These are phyloP conservation scores for Lactifluus piperatus DNA, from an alignment of 768 basidiomycete species.

Conservation along the genomic window DNA sequence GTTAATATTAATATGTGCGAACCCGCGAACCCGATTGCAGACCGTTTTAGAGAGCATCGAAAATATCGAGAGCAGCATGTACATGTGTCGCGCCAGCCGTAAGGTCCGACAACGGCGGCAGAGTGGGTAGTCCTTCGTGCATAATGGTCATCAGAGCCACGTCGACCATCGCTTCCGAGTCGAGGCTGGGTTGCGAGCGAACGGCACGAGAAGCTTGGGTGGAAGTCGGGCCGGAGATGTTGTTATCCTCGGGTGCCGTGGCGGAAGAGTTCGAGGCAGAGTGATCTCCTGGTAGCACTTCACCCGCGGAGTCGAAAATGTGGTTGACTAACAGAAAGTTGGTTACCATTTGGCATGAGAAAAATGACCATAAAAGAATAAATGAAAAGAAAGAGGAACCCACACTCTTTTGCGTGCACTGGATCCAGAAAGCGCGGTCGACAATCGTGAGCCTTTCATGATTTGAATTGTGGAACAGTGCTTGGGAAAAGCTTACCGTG, in stretches of 20 bases:
- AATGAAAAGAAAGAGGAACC: conserved; percentile 23
- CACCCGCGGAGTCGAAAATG: conserved; percentile 21
- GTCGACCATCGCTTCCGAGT: conserved; percentile 14
- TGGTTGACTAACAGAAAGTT: conserved; percentile 27
- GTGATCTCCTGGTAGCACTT: not conserved
- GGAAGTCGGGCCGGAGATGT: not conserved
- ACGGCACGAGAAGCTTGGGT: not conserved
- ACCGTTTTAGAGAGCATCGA: conserved; percentile 17
- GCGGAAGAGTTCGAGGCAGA: not conserved
- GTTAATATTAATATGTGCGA: not conserved
- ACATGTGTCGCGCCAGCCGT: conserved; percentile 17
- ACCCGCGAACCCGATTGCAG: no score
- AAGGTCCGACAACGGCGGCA: conserved; percentile 7
- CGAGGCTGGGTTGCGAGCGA: conserved; percentile 11
- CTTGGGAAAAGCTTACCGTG: conserved; percentile 38
- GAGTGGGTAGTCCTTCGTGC: conserved; percentile 5
- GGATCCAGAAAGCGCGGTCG: not conserved
- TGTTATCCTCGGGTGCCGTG: not conserved
- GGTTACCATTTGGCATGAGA: not conserved
- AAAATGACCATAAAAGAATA: not conserved
- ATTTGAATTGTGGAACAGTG: not conserved
- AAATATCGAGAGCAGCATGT: conserved; percentile 23
- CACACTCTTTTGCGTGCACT: conserved; percentile 76
- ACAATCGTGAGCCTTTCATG: not conserved
- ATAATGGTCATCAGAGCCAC: conserved; percentile 3